phyloP scores from a whole-genome alignment of 78 protist species.

The Dictyostelium firmibasis region DNA sequence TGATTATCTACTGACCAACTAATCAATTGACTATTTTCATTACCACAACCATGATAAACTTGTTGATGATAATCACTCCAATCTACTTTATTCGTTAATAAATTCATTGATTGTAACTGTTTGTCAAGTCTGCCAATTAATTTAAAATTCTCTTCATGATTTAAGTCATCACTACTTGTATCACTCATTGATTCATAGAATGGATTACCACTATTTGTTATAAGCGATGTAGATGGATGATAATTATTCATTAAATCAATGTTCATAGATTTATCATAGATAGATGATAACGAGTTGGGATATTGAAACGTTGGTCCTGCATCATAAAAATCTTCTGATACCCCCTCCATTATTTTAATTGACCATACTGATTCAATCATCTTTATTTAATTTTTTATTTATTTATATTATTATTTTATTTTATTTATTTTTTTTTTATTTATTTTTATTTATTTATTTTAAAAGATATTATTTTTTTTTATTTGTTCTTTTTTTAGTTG shows the following conservation, averaged over 20 bases:
- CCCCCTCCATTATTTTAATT: conserved; percentile 5
- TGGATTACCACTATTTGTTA: neutral
- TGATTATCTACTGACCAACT: conserved; percentile 57
- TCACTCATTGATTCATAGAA: neutral
- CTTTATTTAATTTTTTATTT: neutral
- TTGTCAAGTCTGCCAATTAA: neutral
- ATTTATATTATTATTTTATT: no score
- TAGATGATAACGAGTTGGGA: neutral
- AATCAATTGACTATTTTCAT: neutral
- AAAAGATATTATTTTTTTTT: no score
- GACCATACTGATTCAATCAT: conserved; percentile 42
- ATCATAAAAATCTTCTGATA: conserved; percentile 1
- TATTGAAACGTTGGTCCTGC: conserved; percentile 6
- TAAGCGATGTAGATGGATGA: neutral
- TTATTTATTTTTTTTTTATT: no score
- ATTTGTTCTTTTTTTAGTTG: neutral
- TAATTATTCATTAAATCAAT: neutral
- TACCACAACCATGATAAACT: no score
- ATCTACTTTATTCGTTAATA: neutral
- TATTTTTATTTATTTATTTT: no score
- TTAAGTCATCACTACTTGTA: neutral
- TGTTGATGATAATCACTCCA: neutral
- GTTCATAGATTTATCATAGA: neutral
- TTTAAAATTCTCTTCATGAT: no score
- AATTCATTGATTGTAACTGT: neutral